phyloP scores from a whole-genome alignment of 139 green algal species.

The Chlorella sp. region DNA sequence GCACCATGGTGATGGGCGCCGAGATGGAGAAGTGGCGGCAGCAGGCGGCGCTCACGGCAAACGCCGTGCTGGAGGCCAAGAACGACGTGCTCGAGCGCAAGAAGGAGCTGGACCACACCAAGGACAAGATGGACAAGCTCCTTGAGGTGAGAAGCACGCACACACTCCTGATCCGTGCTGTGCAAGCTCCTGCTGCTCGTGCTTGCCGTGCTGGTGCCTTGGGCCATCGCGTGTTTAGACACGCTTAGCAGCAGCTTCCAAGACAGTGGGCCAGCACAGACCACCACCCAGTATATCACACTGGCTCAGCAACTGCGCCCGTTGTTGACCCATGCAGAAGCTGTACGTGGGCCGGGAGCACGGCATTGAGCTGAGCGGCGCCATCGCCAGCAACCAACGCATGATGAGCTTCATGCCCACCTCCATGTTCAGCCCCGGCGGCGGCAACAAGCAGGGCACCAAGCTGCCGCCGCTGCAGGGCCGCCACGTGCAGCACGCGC shows the following conservation, averaged over 20 bases:
- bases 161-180: too few relatives aligned
- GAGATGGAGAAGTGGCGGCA: constrained; percentile 60
- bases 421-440: background rate
- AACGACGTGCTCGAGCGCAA: constrained; percentile 67
- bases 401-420: constrained; percentile 20
- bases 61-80: constrained; percentile 63
- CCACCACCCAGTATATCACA: too few relatives aligned
- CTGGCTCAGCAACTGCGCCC: too few relatives aligned
- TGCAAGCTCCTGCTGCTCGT: too few relatives aligned
- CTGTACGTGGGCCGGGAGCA: constrained; percentile 49
- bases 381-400: constrained; percentile 39
- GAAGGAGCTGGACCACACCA: constrained; percentile 61
- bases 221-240: too few relatives aligned
- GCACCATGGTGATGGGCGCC: constrained; percentile 13
- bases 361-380: constrained; percentile 49
- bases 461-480: background rate
- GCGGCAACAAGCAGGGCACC: background rate
- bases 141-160: constrained; percentile 47
- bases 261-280: too few relatives aligned
- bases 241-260: too few relatives aligned
- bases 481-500: too few relatives aligned
- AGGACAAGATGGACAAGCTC: constrained; percentile 67
- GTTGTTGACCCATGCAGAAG: too few relatives aligned
- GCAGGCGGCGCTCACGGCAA: constrained; percentile 49
- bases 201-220: too few relatives aligned